phyloP scores from a whole-genome alignment of 768 basidiomycete species.

The Lactifluus pinguis region DNA sequence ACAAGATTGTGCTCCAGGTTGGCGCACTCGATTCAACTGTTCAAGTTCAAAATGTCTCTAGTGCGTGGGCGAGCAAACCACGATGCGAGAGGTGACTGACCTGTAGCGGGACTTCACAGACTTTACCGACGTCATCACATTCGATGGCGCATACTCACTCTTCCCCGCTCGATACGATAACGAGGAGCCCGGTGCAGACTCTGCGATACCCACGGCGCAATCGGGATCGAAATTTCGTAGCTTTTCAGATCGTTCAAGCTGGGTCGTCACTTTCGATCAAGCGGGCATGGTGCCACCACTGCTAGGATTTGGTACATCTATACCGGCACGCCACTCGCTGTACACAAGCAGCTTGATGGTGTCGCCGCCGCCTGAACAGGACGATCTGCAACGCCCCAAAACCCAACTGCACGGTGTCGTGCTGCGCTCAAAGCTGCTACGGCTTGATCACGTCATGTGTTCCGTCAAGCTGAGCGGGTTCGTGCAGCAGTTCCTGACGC shows the following conservation, averaged over 20 bases:
- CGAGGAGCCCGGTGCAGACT: background rate
- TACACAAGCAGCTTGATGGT: conserved; percentile 5
- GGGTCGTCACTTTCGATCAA: conserved; percentile 11
- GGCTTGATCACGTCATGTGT: conserved; percentile 4
- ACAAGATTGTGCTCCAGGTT: background rate
- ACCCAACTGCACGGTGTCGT: conserved; percentile 2
- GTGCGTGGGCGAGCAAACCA: background rate
- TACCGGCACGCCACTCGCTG: background rate
- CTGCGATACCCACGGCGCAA: background rate
- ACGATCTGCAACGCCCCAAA: background rate
- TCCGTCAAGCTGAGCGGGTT: conserved; percentile 7
- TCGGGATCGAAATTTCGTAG: background rate
- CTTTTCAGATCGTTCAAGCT: conserved; percentile 11
- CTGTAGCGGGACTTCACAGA: background rate
- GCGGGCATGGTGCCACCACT: background rate
- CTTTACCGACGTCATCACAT: conserved; percentile 7
- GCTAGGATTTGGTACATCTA: conserved; percentile 1
- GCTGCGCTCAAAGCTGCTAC: conserved; percentile 3
- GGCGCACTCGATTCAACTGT: background rate
- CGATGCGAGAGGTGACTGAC: background rate
- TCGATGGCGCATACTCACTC: conserved; percentile 12
- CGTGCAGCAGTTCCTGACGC: conserved; percentile 8
- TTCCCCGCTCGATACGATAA: conserved; percentile 5
- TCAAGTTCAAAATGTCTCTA: background rate
- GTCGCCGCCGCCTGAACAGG: background rate